phyloP scores from a whole-genome alignment of 768 basidiomycete genomes.

The Jaapia argillacea region DNA sequence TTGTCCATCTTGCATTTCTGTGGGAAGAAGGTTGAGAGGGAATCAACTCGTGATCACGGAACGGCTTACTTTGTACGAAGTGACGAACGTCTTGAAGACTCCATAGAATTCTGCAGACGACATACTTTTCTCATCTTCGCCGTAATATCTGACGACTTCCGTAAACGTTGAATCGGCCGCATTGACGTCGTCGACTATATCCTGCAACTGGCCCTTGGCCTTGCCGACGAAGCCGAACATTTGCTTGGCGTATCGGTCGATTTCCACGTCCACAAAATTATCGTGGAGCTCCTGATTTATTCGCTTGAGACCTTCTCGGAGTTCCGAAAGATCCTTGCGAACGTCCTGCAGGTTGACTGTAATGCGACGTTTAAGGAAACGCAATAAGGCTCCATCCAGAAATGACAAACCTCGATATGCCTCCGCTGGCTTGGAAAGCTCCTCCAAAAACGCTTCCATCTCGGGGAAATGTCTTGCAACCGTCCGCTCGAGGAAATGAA shows the following conservation, averaged over 20 bases:
- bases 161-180: slow-evolving; percentile 75
- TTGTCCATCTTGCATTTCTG: slow-evolving; percentile 89
- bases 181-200: slow-evolving; percentile 80
- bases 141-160: slow-evolving; percentile 85
- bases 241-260: slow-evolving; percentile 76
- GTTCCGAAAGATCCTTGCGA: slow-evolving; percentile 60
- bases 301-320: slow-evolving; percentile 65
- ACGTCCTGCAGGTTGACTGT: slow-evolving; percentile 83
- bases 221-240: slow-evolving; percentile 88
- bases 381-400: neutral
- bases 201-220: slow-evolving; percentile 67
- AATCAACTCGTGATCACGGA: neutral
- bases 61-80: slow-evolving; percentile 69
- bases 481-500: slow-evolving; percentile 90
- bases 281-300: slow-evolving; percentile 76
- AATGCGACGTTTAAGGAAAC: slow-evolving; percentile 7
- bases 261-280: slow-evolving; percentile 65
- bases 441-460: slow-evolving; percentile 83
- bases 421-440: slow-evolving; percentile 82
- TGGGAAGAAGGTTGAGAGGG: neutral
- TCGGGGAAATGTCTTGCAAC: slow-evolving; percentile 80
- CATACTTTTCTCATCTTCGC: slow-evolving; percentile 86
- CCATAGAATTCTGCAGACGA: slow-evolving; percentile 90
- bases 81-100: slow-evolving; percentile 95
- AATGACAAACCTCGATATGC: slow-evolving; percentile 71